A percentile compares a stretch with the other conserved stretches of the same genome.
These are phyloP conservation scores for Wickerhamomyces chambardii DNA, from an alignment of 805 yeast genomes.

Conservation along the genomic window DNA sequence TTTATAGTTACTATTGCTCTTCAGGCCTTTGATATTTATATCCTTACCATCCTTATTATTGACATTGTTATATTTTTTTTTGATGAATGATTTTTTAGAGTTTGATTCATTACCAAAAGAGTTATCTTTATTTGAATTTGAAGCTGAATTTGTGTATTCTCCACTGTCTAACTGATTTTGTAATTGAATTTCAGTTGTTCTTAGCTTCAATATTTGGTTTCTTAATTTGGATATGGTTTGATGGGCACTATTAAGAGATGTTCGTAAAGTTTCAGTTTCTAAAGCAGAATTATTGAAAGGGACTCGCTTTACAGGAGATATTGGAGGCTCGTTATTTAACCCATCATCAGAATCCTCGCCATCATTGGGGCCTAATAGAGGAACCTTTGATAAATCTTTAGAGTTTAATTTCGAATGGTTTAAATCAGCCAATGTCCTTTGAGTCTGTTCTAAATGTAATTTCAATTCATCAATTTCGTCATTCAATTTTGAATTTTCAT, in stretches of 20 bases:
- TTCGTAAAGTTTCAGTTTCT: slow-evolving; percentile 57
- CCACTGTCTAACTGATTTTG: neutral
- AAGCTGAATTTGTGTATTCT: slow-evolving; percentile 10
- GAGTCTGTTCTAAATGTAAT: slow-evolving; percentile 9
- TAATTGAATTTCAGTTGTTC: slow-evolving; percentile 3
- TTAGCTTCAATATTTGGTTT: slow-evolving; percentile 18
- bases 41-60: too few species aligned
- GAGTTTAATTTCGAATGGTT: slow-evolving; percentile 4
- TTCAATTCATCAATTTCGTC: slow-evolving; percentile 23
- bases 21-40: too few species aligned
- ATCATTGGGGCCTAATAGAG: slow-evolving; percentile 14
- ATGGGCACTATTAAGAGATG: slow-evolving; percentile 58
- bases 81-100: too few species aligned
- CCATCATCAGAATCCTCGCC: slow-evolving; percentile 27
- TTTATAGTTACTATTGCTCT: too few species aligned
- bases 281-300: slow-evolving; percentile 36
- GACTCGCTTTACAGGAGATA: slow-evolving; percentile 23
- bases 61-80: too few species aligned
- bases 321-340: slow-evolving; percentile 23
- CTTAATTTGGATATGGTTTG: slow-evolving; percentile 53
- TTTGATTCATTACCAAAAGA: too few species aligned
- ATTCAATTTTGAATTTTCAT: slow-evolving; percentile 56
- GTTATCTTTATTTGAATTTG: slow-evolving; percentile 15
- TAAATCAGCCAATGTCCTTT: neutral
- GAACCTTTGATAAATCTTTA: slow-evolving; percentile 9